Evolutionary conservation across 192 early-diverging fungal species (phyloP).

Genomic region (Gonapodya sp.): DNA sequence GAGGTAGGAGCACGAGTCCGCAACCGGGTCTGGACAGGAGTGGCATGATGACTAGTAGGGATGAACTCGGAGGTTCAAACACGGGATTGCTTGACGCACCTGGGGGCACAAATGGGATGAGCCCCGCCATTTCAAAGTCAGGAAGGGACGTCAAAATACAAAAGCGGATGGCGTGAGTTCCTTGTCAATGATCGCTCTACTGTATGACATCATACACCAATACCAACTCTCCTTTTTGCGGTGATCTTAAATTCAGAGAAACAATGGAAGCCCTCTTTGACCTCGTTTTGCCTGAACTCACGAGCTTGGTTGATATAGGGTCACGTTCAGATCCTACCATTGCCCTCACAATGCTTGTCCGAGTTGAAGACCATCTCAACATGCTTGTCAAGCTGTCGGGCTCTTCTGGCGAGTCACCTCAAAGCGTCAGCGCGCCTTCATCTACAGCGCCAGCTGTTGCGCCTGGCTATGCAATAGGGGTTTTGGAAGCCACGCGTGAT

Average conservation of each 20-base stretch:
- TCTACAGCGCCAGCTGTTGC: slow-evolving; percentile 8
- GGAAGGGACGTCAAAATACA: slow-evolving; percentile 59
- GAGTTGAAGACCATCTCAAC: slow-evolving; percentile 55
- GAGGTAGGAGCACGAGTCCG: slow-evolving; percentile 27
- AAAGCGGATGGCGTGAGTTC: slow-evolving; percentile 54
- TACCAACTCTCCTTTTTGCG: background rate
- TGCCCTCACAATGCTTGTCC: slow-evolving; percentile 75
- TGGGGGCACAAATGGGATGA: slow-evolving; percentile 39
- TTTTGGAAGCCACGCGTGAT: background rate
- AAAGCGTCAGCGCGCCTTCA: slow-evolving; percentile 25
- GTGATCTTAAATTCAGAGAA: slow-evolving; percentile 41
- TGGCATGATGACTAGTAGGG: slow-evolving; percentile 20
- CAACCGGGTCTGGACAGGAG: slow-evolving; percentile 32
- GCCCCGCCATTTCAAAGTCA: slow-evolving; percentile 28
- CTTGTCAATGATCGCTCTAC: no score
- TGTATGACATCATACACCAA: no score
- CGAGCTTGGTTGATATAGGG: slow-evolving; percentile 63
- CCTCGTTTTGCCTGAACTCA: slow-evolving; percentile 58
- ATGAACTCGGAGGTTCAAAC: slow-evolving; percentile 13
- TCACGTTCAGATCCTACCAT: slow-evolving; percentile 42
- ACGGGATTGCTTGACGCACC: slow-evolving; percentile 13
- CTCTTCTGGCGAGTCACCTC: slow-evolving; percentile 70
- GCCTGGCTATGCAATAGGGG: background rate
- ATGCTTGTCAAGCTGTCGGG: slow-evolving; percentile 51
- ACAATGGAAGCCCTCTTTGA: slow-evolving; percentile 73